Percentiles rank a stretch among this genome's conserved stretches.
phyloP scores from a whole-genome alignment of 768 basidiomycete species.

The Cubamyces sp. region DNA sequence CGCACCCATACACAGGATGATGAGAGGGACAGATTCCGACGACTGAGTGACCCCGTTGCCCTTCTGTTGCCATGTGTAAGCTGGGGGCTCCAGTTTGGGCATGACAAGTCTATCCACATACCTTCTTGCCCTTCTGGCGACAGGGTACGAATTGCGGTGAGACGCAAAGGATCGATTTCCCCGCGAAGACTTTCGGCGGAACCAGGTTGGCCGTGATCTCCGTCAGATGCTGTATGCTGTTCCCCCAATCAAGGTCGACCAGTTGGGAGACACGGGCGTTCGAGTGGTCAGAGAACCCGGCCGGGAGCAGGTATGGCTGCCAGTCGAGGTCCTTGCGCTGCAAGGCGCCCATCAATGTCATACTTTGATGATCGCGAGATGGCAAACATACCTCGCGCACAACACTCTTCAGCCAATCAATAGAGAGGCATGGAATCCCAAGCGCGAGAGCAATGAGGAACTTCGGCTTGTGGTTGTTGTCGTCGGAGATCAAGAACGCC shows the following conservation, averaged over 20 bases:
- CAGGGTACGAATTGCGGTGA: conserved; percentile 52
- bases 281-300: conserved; percentile 49
- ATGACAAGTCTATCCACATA: conserved; percentile 20
- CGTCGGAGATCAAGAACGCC: conserved; percentile 71
- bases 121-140: conserved; percentile 32
- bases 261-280: conserved; percentile 49
- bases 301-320: conserved; percentile 59
- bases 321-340: conserved; percentile 51
- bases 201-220: conserved; percentile 64
- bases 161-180: conserved; percentile 61
- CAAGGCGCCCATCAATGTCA: neutral
- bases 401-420: conserved; percentile 55
- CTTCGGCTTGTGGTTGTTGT: conserved; percentile 72
- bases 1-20: conserved; percentile 82
- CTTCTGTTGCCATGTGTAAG: neutral
- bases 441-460: conserved; percentile 81
- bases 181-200: conserved; percentile 59
- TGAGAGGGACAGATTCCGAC: conserved; percentile 57
- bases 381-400: conserved; percentile 34
- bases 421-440: conserved; percentile 80
- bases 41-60: conserved; percentile 17
- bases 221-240: conserved; percentile 51
- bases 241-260: conserved; percentile 55
- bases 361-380: neutral
- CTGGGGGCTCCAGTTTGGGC: too few species aligned